Evolutionary conservation across 306 rosid genomes (phyloP), one percentile per base, ranked within the genome.

Genomic region (Lathyrus aphaca): DNA sequence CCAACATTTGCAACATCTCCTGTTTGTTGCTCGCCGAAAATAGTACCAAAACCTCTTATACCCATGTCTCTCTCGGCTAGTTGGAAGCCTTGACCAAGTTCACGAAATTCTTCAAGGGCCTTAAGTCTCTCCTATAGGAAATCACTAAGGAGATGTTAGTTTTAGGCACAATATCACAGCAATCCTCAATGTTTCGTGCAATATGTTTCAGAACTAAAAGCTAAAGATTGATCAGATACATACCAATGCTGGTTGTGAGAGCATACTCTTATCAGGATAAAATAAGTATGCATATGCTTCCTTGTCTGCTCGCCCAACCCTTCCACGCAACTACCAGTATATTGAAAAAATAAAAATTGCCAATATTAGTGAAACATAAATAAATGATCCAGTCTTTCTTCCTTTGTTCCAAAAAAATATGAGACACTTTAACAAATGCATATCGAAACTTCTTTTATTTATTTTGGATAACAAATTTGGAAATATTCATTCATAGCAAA

Each of bases 61-160:
- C 97, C 92, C 98, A 94, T 94, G 73, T 94, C 98, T 80, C 82
- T 88, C 86, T 94, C 98, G 4, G 97, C 97, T 69, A 94, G 94
- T 81, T 90, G 96, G 72, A 94, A 94, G 67, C 98, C 98, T 85
- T 88, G 97, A 74, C 98, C 98, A 74, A 94, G 97, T 75, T 90
- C 90, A 53, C 94, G 84, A 69, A 92, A 94, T 77, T 94, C 97
- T 81, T 90, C 97, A 65, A 94, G 96, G 61, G 98, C 97, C 3
- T 82, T 82, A 65, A 94, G 98, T 84, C 97, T 85, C 74, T 90
- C 98, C 98, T 94, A 64, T 57, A 65, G 72, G 82, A 64, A 62
- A 56, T 44, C 79, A 79, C 75, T 45, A 78, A 59, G 73, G 66
- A 73, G 48, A 74, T 57, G 48, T 73, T 55, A 68, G 43, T n/a